Evolutionary conservation across 805 yeast genomes (phyloP), one percentile per base, ranked within the genome.

Genomic region (Zygotorulaspora florentina): DNA sequence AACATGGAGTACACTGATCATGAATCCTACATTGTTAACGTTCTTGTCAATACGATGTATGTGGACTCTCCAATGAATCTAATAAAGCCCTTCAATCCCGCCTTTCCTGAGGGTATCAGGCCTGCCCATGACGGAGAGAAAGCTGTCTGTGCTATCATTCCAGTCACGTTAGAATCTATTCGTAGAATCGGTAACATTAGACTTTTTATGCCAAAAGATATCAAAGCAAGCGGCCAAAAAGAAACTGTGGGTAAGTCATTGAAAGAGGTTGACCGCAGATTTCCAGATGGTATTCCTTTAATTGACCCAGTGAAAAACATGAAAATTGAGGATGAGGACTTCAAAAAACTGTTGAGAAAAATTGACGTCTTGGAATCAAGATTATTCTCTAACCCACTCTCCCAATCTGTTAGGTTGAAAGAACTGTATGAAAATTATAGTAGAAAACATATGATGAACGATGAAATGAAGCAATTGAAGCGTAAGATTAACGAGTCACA

Each of bases 271-370:
- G 77, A 80, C 28, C 79, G 83, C 55, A 80, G 95, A 67, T 83
- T 89, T 60, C 89, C 95, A 9, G 93, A 87, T 62, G 96, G 96
- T 1, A 73, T 93, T 29, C 96, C 98, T n/a, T 62, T 81, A 37
- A 75, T 93, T 65, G 96, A 93, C 66, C 98, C 99, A 3, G 72
- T 93, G 31, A 83, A 81, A 50, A 87, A 85, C 62, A 93, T 93
- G 99, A 87, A 89, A 61, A 91, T 93, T 56, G 84, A 80, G 38
- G 96, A 87, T 61, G 77, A 76, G 3, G 87, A 86, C 15, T 93
- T 95, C 71, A 71, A 74, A 57, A 73, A 76, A 42, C 69, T 95
- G 42, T 61, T 86, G 47, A 78, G 81, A 55, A 91, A 93, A 62
- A 80, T 87, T 50, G 90, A 86, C 47, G 90, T 89, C 1, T 72